Evolutionary conservation across 1,284 basidiomycete species (phyloP).

Genomic region (Anthracocystis panici-leucophaei): DNA sequence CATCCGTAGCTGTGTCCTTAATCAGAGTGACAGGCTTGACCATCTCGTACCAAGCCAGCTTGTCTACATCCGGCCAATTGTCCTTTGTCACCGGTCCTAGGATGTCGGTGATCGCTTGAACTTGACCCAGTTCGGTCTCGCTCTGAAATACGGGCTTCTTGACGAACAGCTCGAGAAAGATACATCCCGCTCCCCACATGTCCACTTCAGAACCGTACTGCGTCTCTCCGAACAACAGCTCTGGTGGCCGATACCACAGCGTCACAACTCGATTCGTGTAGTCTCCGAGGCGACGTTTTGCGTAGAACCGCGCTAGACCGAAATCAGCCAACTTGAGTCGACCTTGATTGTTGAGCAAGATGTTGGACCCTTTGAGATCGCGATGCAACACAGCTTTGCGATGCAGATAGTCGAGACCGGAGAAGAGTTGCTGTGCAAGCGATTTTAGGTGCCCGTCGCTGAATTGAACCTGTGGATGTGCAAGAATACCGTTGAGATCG

Average conservation of each 20-base stretch:
- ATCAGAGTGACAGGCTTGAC: slow-evolving; percentile 78
- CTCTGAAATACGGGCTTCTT: slow-evolving; percentile 96
- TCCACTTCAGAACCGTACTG: slow-evolving; percentile 98
- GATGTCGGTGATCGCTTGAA: slow-evolving; percentile 89
- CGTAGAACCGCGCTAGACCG: slow-evolving; percentile 95
- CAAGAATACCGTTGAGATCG: slow-evolving; percentile 93
- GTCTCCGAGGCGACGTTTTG: slow-evolving; percentile 87
- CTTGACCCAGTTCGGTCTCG: slow-evolving; percentile 94
- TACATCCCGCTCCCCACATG: slow-evolving; percentile 99
- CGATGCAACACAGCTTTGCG: slow-evolving; percentile 95
- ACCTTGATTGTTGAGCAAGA: slow-evolving; percentile 90
- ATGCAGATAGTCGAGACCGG: slow-evolving; percentile 92
- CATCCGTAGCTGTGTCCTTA: slow-evolving; percentile 72
- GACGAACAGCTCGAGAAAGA: slow-evolving; percentile 96
- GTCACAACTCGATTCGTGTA: slow-evolving; percentile 99
- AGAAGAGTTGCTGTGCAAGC: slow-evolving; percentile 91
- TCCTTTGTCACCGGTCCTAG: slow-evolving; percentile 88
- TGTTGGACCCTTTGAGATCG: slow-evolving; percentile 98
- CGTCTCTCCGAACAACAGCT: slow-evolving; percentile 93
- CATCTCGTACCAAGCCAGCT: slow-evolving; percentile 98
- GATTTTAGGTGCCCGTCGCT: slow-evolving; percentile 91
- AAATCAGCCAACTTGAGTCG: slow-evolving; percentile 97
- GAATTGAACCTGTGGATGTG: slow-evolving; percentile 87
- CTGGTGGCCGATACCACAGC: slow-evolving; percentile 97
- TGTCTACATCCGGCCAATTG: slow-evolving; percentile 83